Percentiles rank a stretch among this genome's conserved stretches.
These are phyloP conservation scores for Plasmodium inui DNA, from an alignment of 169 alveolate genomes.

Conservation along the genomic window DNA sequence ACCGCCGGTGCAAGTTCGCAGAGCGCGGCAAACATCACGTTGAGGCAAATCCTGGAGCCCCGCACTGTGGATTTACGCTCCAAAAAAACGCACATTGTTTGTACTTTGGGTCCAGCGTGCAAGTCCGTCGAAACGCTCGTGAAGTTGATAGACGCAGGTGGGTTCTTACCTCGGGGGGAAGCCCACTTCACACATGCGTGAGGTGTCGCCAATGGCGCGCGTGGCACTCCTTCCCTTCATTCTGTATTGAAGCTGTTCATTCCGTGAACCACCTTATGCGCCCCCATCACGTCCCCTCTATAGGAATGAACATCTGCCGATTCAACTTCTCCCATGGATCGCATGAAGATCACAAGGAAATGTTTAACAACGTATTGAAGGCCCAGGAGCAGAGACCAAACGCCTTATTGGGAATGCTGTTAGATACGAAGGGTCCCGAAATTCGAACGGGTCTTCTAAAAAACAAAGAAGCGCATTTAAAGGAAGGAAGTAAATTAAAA, in stretches of 20 bases:
- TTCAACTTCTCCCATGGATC: constrained; percentile 99
- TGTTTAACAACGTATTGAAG: constrained; percentile 90
- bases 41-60: constrained; percentile 76
- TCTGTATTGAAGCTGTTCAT: not conserved
- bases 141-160: constrained; percentile 89
- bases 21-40: constrained; percentile 68
- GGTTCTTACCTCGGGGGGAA: constrained; percentile 9
- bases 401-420: constrained; percentile 92
- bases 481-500: constrained; percentile 93
- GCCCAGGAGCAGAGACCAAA: constrained; percentile 95
- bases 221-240: not conserved
- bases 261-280: not conserved
- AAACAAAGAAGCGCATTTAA: constrained; percentile 91
- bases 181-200: not conserved
- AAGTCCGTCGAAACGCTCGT: constrained; percentile 93
- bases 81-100: constrained; percentile 95
- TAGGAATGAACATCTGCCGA: constrained; percentile 98
- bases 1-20: constrained; percentile 36
- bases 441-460: constrained; percentile 96
- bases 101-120: constrained; percentile 98
- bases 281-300: not conserved
- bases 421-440: constrained; percentile 99
- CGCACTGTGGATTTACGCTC: constrained; percentile 79
- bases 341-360: constrained; percentile 94
- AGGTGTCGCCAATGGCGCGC: not conserved